Evolutionary conservation across 2,329 filamentous ascomycete genomes (phyloP).

Genomic region (Orbilia ellipsospora): DNA sequence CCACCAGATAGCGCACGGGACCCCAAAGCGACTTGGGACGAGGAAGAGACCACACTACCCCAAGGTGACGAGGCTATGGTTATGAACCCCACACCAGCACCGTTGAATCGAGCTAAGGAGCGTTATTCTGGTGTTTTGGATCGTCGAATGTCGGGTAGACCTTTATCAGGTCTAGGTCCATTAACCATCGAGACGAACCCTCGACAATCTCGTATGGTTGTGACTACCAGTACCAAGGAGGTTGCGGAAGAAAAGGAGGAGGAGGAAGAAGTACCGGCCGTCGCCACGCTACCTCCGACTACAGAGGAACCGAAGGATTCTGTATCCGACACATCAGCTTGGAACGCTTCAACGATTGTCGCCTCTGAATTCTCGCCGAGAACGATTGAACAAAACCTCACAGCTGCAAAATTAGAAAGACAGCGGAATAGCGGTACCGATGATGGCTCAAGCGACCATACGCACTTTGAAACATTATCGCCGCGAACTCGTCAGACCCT

Average conservation of each 20-base stretch:
- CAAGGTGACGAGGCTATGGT: constrained; percentile 40
- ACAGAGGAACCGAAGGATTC: constrained; percentile 38
- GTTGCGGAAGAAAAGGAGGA: constrained; percentile 6
- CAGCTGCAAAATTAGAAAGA: constrained; percentile 40
- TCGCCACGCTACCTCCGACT: constrained; percentile 10
- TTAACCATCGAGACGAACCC: constrained; percentile 50
- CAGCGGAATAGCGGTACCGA: constrained; percentile 48
- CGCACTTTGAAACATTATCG: constrained; percentile 47
- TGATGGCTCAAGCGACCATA: constrained; percentile 52
- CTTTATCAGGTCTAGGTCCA: constrained; percentile 43
- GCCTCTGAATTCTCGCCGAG: constrained; percentile 44
- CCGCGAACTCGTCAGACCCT: constrained; percentile 45
- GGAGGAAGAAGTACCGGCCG: constrained; percentile 20
- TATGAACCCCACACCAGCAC: constrained; percentile 37
- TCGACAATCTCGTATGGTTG: constrained; percentile 39
- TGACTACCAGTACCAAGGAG: constrained; percentile 10
- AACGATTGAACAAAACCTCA: constrained; percentile 39
- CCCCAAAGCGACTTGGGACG: constrained; percentile 62
- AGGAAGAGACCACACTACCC: constrained; percentile 34
- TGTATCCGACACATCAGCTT: constrained; percentile 20
- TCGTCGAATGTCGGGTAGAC: constrained; percentile 49
- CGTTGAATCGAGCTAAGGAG: constrained; percentile 36
- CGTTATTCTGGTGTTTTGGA: constrained; percentile 49
- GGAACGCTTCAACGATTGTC: constrained; percentile 36
- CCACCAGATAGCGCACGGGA: constrained; percentile 70